Evolutionary conservation across 2,329 filamentous ascomycete species (phyloP), one percentile per base, ranked within the genome.

Genomic region (Colletotrichum trifolii): DNA sequence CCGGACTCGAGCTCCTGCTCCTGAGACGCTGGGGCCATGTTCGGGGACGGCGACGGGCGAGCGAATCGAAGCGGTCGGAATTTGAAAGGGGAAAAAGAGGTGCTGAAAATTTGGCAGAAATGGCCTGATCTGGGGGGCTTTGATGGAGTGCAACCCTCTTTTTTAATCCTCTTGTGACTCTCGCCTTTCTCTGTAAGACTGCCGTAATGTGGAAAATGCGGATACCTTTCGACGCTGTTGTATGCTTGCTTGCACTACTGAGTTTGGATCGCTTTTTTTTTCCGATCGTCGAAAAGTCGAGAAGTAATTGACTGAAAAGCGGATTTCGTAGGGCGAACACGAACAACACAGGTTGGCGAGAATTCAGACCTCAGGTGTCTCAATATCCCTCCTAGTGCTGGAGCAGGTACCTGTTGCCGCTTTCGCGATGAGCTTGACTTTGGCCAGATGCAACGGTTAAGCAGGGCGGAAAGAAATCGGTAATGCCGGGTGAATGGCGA

Each of bases 1-100:
- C 33, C 63, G 63, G 66, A 45, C 66, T 66, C 54, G 42, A 46
- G 39, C 49, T 62, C 66, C 54, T 67, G 39, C 49, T 62, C 66
- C 54, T 67, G 54, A 42, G 54, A 58, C 38, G 63, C 49, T 63
- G 63, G 66, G 58, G 63, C 57, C 66, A 67, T 67, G 34, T 61
- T 62, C 64, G 52, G 55, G 42, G 46, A 63, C 52, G 58, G 47
- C 59, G 58, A 63, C 43, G 42, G 42, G 58, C 52, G 50, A 47
- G 38, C 53, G 63, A 63, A 57, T 62, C 52, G 59, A 66, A 39
- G 38, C 40, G 46, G 52, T 48, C 47, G 38, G 48, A 35, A 33
- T 36, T 34, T 33, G 39, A 53, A 54, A 54, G 48, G 39, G 40
- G 15, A 12, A 57, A 54, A 54, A 48, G 42, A 42, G 17, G 40